Base-by-base conservation (phyloP, 495 filamentous ascomycete species). In the Penicillium crystallinum region DNA sequence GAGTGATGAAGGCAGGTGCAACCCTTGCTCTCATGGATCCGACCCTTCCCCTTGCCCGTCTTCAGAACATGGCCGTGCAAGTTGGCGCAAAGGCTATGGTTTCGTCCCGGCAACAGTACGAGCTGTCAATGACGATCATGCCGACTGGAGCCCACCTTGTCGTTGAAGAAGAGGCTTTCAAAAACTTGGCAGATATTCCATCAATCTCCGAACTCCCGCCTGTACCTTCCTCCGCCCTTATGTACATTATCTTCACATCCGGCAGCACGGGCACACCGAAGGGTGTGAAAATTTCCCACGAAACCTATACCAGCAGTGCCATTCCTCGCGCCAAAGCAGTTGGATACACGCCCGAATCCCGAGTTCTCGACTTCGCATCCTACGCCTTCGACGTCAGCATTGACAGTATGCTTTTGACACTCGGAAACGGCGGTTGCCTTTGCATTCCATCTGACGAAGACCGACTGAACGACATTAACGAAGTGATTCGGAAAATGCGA, bases 211-310 rank as follows among this genome's bases (percentile, higher is more conserved):
- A 47, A 2, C 33, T 71, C 14, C 56, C 65, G 0, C 10, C 53
- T 7, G 68, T 73, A 7, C 64, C 70, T 1, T 31, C 65, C 12
- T 60, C 56, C 8, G 50, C 69, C 6, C 54, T 69, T 5, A 67
- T 71, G 60, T 77, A 71, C 52, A 56, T 73, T 14, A 73, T 81
- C 18, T 81, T 78, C 55, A 81, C 78, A 6, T 78, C 74, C 18
- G 78, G 78, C 6, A 75, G 70, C n/a, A 81, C 77, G 1, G 77
- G 77, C 4, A 76, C 67, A n/a, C 77, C 77, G 0, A 81, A 81
- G 56, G 81, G 79, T 21, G 76, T 82, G 23, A 70, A 74, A 6
- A 67, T 83, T 4, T 65, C 67, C 3, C 81, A 85, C 52, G 55
- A 56, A 44, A 73, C 72, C 3, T 70, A 70, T 33, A 78, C 69